A percentile compares a stretch with the other conserved stretches of the same genome.
Conservation (phyloP, 768 basidiomycete species). For the Mrakia gelida region DNA sequence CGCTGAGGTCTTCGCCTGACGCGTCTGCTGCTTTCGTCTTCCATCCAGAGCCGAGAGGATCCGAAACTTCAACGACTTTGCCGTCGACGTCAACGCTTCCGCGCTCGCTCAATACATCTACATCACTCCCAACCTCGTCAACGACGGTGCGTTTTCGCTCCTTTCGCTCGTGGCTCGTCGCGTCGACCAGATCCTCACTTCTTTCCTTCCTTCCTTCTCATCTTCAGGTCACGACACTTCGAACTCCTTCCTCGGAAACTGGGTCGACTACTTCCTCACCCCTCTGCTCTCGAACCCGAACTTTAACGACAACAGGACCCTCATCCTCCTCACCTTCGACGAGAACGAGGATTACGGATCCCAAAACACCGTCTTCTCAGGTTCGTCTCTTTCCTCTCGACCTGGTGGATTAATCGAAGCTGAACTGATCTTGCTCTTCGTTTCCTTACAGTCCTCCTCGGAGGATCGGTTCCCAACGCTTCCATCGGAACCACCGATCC, state of each 20-base stretch:
- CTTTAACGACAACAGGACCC: slow-evolving; percentile 56
- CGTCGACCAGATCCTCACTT: too few species aligned
- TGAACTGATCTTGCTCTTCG: too few species aligned
- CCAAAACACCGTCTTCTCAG: slow-evolving; percentile 42
- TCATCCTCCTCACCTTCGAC: slow-evolving; percentile 61
- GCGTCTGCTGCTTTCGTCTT: too few species aligned
- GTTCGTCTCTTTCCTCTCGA: too few species aligned
- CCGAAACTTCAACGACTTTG: slow-evolving; percentile 63
- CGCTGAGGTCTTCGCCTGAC: too few species aligned
- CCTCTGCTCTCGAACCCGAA: slow-evolving; percentile 53
- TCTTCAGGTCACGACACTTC: slow-evolving; percentile 44
- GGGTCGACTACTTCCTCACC: slow-evolving; percentile 53
- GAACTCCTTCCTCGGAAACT: slow-evolving; percentile 51
- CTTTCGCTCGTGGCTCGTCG: too few species aligned
- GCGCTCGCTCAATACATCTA: slow-evolving; percentile 59
- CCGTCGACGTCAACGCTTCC: slow-evolving; percentile 53
- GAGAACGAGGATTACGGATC: slow-evolving; percentile 50
- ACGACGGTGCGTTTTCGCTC: slow-evolving; percentile 36
- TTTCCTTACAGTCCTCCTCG: slow-evolving; percentile 29
- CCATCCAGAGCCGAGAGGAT: slow-evolving; percentile 46
- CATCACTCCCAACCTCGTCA: slow-evolving; percentile 60
- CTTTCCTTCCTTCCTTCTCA: too few species aligned
- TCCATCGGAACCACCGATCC: slow-evolving; percentile 43
- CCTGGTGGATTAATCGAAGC: too few species aligned
- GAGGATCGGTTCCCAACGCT: slow-evolving; percentile 30